Conservation (phyloP, 805 yeast genomes). For the Saccharomycopsis guyanensis region DNA sequence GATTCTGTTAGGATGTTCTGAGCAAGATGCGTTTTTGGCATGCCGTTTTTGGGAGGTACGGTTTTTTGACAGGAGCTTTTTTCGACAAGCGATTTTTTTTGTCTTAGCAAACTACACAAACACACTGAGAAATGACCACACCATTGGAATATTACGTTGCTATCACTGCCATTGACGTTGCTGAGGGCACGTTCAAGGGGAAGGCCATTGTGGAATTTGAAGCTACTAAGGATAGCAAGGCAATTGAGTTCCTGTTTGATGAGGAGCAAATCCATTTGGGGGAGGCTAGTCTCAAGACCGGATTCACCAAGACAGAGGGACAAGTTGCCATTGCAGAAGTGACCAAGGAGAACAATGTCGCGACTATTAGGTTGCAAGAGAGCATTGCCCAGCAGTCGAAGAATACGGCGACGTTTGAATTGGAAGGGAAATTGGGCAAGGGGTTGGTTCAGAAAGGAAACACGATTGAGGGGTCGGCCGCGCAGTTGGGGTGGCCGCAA, state of each 20-base stretch:
- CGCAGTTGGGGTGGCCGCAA: not conserved
- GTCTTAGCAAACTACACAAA: no score
- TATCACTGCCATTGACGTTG: not conserved
- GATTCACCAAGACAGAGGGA: slow-evolving; percentile 7
- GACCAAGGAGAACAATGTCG: no score
- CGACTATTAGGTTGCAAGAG: slow-evolving; percentile 1
- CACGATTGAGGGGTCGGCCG: slow-evolving; percentile 1
- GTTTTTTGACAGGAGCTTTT: no score
- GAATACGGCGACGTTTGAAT: not conserved
- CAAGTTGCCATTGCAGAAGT: slow-evolving; percentile 2
- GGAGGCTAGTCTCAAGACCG: not conserved
- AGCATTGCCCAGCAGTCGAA: not conserved
- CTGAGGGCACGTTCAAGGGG: not conserved
- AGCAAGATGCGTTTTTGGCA: no score
- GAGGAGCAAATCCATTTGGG: not conserved
- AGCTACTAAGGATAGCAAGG: not conserved
- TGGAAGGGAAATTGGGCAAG: slow-evolving; percentile 1
- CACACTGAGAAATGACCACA: not conserved
- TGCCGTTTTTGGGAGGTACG: no score
- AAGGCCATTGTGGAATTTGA: not conserved
- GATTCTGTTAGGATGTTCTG: no score
- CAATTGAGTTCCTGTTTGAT: not conserved
- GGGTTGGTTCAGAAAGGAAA: not conserved
- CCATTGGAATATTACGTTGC: not conserved
- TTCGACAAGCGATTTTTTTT: no score